Conservation (phyloP, 768 basidiomycete genomes). For the Russula sp. region DNA sequence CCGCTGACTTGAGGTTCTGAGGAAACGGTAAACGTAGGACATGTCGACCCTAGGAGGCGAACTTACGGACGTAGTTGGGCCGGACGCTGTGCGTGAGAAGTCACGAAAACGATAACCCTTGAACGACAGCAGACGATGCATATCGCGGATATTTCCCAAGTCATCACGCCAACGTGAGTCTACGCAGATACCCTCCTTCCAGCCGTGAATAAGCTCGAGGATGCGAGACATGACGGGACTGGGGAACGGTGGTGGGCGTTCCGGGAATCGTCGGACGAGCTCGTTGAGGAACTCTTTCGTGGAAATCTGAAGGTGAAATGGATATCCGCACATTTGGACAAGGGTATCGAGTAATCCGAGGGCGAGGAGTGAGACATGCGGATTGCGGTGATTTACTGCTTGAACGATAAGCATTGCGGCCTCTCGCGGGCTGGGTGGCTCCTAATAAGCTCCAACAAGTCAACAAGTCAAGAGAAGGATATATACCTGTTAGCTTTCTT, state of each 20-base stretch:
- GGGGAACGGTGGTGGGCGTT: constrained; percentile 92
- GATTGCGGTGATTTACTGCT: constrained; percentile 87
- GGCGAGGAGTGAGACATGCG: constrained; percentile 82
- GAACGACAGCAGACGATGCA: constrained; percentile 90
- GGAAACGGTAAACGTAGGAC: neutral
- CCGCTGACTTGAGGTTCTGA: constrained; percentile 88
- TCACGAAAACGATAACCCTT: constrained; percentile 85
- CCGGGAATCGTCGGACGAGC: constrained; percentile 94
- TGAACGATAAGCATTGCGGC: constrained; percentile 79
- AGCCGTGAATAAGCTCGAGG: constrained; percentile 83
- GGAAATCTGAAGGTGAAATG: constrained; percentile 91
- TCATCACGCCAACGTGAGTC: constrained; percentile 94
- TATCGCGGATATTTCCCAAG: constrained; percentile 93
- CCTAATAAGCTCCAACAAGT: neutral
- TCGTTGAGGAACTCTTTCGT: constrained; percentile 99
- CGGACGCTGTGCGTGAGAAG: constrained; percentile 27
- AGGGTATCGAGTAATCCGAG: constrained; percentile 85
- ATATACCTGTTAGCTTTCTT: constrained; percentile 96
- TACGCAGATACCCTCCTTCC: constrained; percentile 90
- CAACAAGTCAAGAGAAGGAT: neutral
- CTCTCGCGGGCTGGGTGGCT: constrained; percentile 67
- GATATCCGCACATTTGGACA: constrained; percentile 93
- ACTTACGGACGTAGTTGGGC: constrained; percentile 39
- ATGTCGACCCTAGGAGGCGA: neutral
- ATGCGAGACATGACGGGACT: constrained; percentile 93